Evolutionary conservation across 2,329 filamentous ascomycete genomes (phyloP), one percentile per base, ranked within the genome.

Genomic region (Zymoseptoria tritici): DNA sequence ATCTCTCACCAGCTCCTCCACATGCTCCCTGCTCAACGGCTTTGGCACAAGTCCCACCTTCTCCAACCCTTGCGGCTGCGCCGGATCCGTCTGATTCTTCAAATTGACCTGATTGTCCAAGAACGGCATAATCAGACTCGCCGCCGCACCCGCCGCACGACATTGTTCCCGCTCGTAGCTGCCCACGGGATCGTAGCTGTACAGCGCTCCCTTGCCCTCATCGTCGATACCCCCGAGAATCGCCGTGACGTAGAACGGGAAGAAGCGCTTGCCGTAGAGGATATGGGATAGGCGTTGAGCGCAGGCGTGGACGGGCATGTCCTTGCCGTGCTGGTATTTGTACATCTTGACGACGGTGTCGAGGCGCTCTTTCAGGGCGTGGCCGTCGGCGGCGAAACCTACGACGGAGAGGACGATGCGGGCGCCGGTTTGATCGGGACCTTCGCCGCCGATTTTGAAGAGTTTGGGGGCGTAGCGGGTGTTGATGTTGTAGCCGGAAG

Each of bases 41-140:
- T 86, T 80, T 24, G 81, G 74, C 74, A 85, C 82, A 68, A 87
- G 83, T 76, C 88, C 84, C 79, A 89, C 79, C 69, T 97, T 79
- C 57, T 86, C 87, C 76, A 96, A 89, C 51, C 93, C 93, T 62
- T 84, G 83, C 59, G 91, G 91, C 69, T 89, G 93, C 53, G 88
- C 90, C 9, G 93, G 91, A 58, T 94, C 82, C 74, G 96, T 96
- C 80, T 97, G 93, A 76, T 99, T 99, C 84, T 97, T 99, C 82
- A 93, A 93, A 80, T 97, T 97, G 80, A 99, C 94, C 79, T 99
- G 95, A 76, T 99, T 99, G 77, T 99, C 94, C 72, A 99, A 79
- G 82, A 99, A 99, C 1, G 94, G 94, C 90, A 97, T 99, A 78
- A 99, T 99, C 76, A 99, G 79, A 71, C 90, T 94, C 54, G 65